Evolutionary conservation across 345 rosid genomes (phyloP).

Genomic region (Melastoma malabathricum): DNA sequence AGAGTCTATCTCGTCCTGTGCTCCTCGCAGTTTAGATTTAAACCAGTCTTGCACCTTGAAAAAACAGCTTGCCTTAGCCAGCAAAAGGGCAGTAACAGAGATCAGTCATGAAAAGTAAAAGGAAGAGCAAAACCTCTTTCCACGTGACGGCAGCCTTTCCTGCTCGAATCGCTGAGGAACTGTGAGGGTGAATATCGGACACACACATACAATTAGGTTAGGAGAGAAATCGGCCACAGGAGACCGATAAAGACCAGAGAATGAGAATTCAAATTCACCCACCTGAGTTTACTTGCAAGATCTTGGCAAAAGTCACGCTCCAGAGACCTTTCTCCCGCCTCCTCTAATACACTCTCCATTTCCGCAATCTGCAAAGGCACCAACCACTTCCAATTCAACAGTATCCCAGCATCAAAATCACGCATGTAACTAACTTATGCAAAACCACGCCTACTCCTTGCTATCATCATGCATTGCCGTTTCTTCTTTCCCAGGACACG

Average conservation of each 20-base stretch:
- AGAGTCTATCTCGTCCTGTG: slow-evolving; percentile 9
- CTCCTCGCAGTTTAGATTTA: slow-evolving; percentile 26
- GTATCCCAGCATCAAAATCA: neutral
- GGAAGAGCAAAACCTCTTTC: slow-evolving; percentile 36
- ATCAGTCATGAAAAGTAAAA: neutral
- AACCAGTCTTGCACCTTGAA: slow-evolving; percentile 67
- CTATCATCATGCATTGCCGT: no score
- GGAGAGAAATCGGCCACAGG: neutral
- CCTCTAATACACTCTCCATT: slow-evolving; percentile 60
- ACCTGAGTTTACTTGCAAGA: slow-evolving; percentile 32
- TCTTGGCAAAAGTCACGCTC: slow-evolving; percentile 39
- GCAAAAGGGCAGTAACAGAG: neutral
- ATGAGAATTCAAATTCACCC: neutral
- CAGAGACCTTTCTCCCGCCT: slow-evolving; percentile 38
- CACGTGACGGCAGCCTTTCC: slow-evolving; percentile 55
- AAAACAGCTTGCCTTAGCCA: slow-evolving; percentile 1
- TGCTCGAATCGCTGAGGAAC: slow-evolving; percentile 32
- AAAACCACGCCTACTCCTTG: no score
- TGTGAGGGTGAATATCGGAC: slow-evolving; percentile 13
- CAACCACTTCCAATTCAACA: neutral
- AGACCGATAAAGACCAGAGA: neutral
- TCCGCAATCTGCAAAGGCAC: slow-evolving; percentile 38
- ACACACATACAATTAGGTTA: slow-evolving; percentile 2
- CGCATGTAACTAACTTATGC: neutral
- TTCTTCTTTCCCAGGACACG: no score